These are phyloP conservation scores for Mycena epipterygia DNA, from an alignment of 768 basidiomycete genomes.

Conservation along the genomic window DNA sequence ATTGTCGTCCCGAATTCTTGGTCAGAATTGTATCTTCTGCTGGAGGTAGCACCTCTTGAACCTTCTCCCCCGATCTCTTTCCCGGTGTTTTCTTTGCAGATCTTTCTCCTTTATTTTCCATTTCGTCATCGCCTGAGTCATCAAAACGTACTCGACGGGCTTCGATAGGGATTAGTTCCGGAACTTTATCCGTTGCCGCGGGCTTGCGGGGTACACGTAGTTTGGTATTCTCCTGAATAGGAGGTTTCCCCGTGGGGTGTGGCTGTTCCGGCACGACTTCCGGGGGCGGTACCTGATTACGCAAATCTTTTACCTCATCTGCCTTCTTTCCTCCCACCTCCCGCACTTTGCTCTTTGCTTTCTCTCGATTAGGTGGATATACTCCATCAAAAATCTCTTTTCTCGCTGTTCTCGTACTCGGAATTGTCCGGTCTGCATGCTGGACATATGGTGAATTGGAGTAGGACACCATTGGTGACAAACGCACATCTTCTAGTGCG, in stretches of 20 bases:
- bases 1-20: neutral
- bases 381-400: neutral
- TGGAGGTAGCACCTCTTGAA: neutral
- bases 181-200: neutral
- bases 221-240: too few species aligned
- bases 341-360: too few species aligned
- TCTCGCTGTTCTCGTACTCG: neutral
- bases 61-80: too few species aligned
- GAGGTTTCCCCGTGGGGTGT: too few species aligned
- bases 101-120: neutral
- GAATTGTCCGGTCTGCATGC: neutral
- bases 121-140: neutral
- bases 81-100: too few species aligned
- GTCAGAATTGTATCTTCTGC: neutral
- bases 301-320: too few species aligned
- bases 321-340: too few species aligned
- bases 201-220: too few species aligned
- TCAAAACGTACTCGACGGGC: neutral
- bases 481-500: neutral
- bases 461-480: too few species aligned
- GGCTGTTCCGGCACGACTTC: neutral
- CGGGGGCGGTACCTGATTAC: too few species aligned
- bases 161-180: neutral
- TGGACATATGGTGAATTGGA: too few species aligned
- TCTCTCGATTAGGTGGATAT: neutral